These are phyloP conservation scores for Pichiaceae sp. DNA, from an alignment of 1,139 yeast species.

Conservation along the genomic window DNA sequence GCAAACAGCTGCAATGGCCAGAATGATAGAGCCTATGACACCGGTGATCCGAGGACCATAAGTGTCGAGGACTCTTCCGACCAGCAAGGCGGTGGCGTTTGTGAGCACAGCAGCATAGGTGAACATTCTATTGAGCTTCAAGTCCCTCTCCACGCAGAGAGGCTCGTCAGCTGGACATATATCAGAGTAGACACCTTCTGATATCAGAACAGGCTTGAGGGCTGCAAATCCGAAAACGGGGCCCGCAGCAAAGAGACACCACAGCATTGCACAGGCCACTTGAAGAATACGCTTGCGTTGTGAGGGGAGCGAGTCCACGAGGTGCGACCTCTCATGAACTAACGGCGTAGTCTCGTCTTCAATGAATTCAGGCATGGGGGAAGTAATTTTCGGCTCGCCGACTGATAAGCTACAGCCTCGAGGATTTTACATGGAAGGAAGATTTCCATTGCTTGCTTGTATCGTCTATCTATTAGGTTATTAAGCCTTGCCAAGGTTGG, in stretches of 20 bases:
- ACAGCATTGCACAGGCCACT: conserved; percentile 60
- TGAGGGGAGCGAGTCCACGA: conserved; percentile 9
- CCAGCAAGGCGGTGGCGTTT: conserved; percentile 74
- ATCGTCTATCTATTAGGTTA: too few species aligned
- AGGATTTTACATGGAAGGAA: too few species aligned
- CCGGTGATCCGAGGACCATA: conserved; percentile 80
- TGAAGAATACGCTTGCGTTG: conserved; percentile 31
- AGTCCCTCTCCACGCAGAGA: conserved; percentile 64
- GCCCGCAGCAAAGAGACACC: conserved; percentile 92
- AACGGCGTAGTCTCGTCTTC: conserved; percentile 8
- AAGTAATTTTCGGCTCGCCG: too few species aligned
- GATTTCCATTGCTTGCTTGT: too few species aligned
- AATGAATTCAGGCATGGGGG: conserved; percentile 1
- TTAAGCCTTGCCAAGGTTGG: conserved; percentile 21
- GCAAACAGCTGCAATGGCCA: conserved; percentile 44
- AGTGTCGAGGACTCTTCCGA: conserved; percentile 68
- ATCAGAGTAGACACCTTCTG: conserved; percentile 67
- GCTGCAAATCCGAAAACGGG: conserved; percentile 95
- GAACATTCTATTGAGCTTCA: conserved; percentile 72
- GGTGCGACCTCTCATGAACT: conserved; percentile 6
- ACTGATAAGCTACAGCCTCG: too few species aligned
- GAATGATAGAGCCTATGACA: conserved; percentile 55
- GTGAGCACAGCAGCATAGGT: conserved; percentile 83
- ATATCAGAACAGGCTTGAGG: conserved; percentile 68
- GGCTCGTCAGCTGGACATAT: conserved; percentile 35